A percentile compares a stretch with the other conserved stretches of the same genome.
Conservation (phyloP, 768 basidiomycete genomes). For the Steccherinum ochraceum region DNA sequence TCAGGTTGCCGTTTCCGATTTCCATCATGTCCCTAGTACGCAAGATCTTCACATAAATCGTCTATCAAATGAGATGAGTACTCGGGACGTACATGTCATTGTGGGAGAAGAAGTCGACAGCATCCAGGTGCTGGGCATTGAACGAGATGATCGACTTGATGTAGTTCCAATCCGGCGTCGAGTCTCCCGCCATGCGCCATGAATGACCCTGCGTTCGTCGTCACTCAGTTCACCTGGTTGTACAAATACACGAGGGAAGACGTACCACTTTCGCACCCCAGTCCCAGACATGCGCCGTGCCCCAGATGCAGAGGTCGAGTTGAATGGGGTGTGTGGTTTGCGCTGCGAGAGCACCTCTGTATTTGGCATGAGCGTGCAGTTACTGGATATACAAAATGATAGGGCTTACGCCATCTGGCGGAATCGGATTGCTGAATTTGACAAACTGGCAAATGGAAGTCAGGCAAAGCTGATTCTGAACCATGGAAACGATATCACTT, state of each 20-base stretch:
- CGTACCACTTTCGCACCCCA: slow-evolving; percentile 51
- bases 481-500: slow-evolving; percentile 16
- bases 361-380: neutral
- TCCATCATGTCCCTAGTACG: slow-evolving; percentile 35
- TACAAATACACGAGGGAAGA: neutral
- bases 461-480: slow-evolving; percentile 25
- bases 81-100: slow-evolving; percentile 39
- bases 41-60: neutral
- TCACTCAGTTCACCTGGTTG: neutral
- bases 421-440: slow-evolving; percentile 52
- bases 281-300: slow-evolving; percentile 45
- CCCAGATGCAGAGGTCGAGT: slow-evolving; percentile 49
- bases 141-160: slow-evolving; percentile 39
- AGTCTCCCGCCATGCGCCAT: slow-evolving; percentile 48
- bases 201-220: slow-evolving; percentile 36
- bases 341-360: slow-evolving; percentile 38
- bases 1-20: slow-evolving; percentile 53
- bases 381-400: neutral
- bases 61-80: neutral
- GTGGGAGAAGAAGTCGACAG: slow-evolving; percentile 41
- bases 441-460: slow-evolving; percentile 32
- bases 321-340: slow-evolving; percentile 38
- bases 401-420: slow-evolving; percentile 44
- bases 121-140: slow-evolving; percentile 35
- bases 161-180: slow-evolving; percentile 42